These are phyloP conservation scores for Rauvolfia tetraphylla DNA, from an alignment of 257 asterid species.

Conservation along the genomic window DNA sequence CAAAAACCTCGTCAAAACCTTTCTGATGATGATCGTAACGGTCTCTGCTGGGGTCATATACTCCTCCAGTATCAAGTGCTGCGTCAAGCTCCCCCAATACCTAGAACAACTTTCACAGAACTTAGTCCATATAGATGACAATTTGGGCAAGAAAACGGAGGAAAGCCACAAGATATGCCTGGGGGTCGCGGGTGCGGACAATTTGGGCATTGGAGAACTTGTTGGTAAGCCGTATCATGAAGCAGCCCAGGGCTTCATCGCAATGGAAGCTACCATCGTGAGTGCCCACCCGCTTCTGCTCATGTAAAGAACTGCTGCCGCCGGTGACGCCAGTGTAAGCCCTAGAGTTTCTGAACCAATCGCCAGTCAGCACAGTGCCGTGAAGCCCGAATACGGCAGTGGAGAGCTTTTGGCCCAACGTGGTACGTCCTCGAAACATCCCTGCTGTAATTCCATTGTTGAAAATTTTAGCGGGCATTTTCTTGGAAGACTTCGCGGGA, in stretches of 20 bases:
- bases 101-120: conserved; percentile 10
- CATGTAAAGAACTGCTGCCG: not conserved
- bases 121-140: not conserved
- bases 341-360: not conserved
- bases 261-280: conserved; percentile 32
- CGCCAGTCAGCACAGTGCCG: not conserved
- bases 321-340: conserved; percentile 8
- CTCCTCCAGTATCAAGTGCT: conserved; percentile 43
- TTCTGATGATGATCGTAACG: conserved; percentile 43
- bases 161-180: not conserved
- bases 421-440: not conserved
- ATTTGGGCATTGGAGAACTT: conserved; percentile 23
- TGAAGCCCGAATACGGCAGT: not conserved
- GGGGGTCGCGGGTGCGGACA: conserved; percentile 22
- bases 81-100: conserved; percentile 31
- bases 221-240: conserved; percentile 26
- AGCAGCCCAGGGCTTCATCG: conserved; percentile 29
- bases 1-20: conserved; percentile 26
- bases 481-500: not conserved
- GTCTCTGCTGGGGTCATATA: conserved; percentile 37
- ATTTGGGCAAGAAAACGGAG: not conserved
- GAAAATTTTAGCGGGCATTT: not conserved
- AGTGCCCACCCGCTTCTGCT: conserved; percentile 20
- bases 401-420: not conserved
- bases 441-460: not conserved